Percentiles rank a stretch among this genome's conserved stretches.
These are phyloP conservation scores for Collybia sordida DNA, from an alignment of 768 basidiomycete species.

Conservation along the genomic window DNA sequence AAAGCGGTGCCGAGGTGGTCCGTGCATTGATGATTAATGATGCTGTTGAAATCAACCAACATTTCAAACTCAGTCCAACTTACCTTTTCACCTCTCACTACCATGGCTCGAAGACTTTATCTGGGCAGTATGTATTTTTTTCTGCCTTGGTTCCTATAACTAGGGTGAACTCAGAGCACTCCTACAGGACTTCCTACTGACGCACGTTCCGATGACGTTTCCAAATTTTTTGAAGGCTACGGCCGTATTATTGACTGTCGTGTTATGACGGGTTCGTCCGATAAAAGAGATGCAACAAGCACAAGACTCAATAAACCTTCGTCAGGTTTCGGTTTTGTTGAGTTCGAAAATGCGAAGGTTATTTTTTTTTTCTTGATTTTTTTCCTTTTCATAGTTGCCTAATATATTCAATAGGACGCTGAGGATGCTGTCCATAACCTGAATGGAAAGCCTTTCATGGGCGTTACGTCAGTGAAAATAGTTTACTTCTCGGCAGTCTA, in stretches of 20 bases:
- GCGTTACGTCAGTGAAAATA: constrained; percentile 58
- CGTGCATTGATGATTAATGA: constrained; percentile 36
- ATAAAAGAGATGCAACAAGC: constrained; percentile 13
- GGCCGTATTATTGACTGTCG: constrained; percentile 88
- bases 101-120: constrained; percentile 84
- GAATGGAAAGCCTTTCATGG: constrained; percentile 89
- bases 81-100: constrained; percentile 32
- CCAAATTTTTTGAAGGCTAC: constrained; percentile 88
- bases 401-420: constrained; percentile 63
- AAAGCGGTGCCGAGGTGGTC: constrained; percentile 27
- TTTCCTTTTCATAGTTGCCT: constrained; percentile 10
- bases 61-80: constrained; percentile 48
- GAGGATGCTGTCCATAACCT: constrained; percentile 89
- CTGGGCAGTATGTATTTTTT: constrained; percentile 65
- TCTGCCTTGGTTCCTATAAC: constrained; percentile 3
- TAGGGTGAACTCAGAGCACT: constrained; percentile 1
- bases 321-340: constrained; percentile 92
- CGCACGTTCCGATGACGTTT: constrained; percentile 79
- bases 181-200: constrained; percentile 76
- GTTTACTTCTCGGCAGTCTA: background rate
- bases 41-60: constrained; percentile 20
- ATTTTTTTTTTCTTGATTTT: constrained; percentile 7
- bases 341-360: constrained; percentile 87
- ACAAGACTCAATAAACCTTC: constrained; percentile 18
- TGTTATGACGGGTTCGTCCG: constrained; percentile 84